phyloP scores from a whole-genome alignment of 257 asterid genomes.

The Solanum chilense region DNA sequence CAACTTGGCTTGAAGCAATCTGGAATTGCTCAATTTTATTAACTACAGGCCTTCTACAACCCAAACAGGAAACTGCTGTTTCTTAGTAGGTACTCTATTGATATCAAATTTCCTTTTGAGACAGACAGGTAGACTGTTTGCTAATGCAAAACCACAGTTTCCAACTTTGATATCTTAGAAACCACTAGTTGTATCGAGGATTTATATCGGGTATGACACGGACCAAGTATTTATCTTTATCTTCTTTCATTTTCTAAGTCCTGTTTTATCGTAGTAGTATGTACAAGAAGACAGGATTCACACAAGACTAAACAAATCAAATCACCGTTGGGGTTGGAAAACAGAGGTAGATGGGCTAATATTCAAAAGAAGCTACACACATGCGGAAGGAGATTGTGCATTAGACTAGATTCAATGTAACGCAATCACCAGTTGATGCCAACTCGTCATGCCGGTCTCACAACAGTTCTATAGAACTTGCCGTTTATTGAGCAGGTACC shows the following conservation, averaged over 20 bases:
- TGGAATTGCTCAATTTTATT: neutral
- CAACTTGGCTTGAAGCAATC: neutral
- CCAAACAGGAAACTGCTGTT: neutral
- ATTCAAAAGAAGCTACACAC: neutral
- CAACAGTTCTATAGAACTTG: neutral
- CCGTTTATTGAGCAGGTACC: neutral
- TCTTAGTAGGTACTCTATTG: neutral
- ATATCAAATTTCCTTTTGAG: neutral
- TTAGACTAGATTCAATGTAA: neutral
- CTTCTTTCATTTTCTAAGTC: neutral
- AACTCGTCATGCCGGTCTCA: neutral
- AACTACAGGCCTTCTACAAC: neutral
- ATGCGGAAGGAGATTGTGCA: neutral
- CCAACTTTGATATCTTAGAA: neutral
- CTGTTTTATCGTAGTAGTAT: neutral
- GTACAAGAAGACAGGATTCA: neutral
- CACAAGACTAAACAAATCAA: neutral
- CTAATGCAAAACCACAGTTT: neutral
- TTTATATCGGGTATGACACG: neutral
- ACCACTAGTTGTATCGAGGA: neutral
- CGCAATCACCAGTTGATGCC: neutral
- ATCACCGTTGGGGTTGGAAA: neutral
- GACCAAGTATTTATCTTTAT: neutral
- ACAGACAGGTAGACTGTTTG: neutral
- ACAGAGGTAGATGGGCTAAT: neutral